Evolutionary conservation across 257 asterid species (phyloP).

Genomic region (Anisodus tanguticus): DNA sequence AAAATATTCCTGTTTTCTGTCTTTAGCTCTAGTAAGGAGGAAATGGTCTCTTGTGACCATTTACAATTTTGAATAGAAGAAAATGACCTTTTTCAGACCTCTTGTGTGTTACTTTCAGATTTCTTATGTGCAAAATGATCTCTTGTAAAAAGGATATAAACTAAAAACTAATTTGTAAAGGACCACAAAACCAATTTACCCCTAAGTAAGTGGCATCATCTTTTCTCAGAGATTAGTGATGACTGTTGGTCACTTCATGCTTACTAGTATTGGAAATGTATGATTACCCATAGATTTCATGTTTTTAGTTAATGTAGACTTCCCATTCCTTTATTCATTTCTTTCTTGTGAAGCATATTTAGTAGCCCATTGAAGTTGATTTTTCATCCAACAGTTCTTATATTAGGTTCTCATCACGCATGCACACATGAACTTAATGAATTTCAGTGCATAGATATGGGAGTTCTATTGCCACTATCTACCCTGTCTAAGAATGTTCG

Average conservation of each 20-base stretch:
- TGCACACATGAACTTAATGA: slow-evolving; percentile 2
- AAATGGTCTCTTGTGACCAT: background rate
- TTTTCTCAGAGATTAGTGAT: slow-evolving; percentile 8
- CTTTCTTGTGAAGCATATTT: slow-evolving; percentile 16
- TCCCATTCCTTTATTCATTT: background rate
- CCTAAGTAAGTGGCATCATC: slow-evolving; percentile 8
- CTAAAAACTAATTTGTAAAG: background rate
- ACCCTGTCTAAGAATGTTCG: slow-evolving; percentile 13
- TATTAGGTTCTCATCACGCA: slow-evolving; percentile 15
- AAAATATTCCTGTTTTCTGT: background rate
- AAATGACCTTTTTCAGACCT: background rate
- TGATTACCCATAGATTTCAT: background rate
- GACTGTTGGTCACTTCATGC: slow-evolving; percentile 16
- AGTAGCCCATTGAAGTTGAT: background rate
- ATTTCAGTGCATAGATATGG: background rate
- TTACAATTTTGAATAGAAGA: slow-evolving; percentile 8
- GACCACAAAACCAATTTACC: background rate
- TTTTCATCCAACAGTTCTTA: slow-evolving; percentile 9
- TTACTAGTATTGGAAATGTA: background rate
- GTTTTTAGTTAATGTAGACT: background rate
- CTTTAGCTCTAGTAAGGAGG: background rate
- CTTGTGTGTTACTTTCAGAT: too few species aligned
- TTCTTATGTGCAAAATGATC: background rate
- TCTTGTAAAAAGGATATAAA: slow-evolving; percentile 1
- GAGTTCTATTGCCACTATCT: background rate